phyloP scores from a whole-genome alignment of 352 stramenopile genomes.

The Phytophthora capsici region DNA sequence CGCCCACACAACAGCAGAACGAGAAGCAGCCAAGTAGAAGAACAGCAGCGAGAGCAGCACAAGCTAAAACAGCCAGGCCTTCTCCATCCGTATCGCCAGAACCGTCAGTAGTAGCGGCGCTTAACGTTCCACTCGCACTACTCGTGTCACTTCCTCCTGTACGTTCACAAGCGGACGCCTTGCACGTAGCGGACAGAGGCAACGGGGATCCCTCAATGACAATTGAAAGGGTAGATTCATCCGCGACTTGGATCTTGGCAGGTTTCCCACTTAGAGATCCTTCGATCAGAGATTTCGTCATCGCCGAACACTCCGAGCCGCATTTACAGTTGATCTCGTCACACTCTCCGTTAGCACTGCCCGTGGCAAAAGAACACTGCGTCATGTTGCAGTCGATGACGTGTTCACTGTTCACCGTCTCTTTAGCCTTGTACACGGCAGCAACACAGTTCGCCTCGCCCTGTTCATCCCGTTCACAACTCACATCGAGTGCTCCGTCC shows the following conservation, averaged over 20 bases:
- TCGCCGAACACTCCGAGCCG: slow-evolving; percentile 46
- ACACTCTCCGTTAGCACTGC: slow-evolving; percentile 49
- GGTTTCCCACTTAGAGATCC: slow-evolving; percentile 65
- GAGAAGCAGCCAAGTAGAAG: slow-evolving; percentile 22
- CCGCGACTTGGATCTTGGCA: slow-evolving; percentile 49
- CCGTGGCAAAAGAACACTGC: slow-evolving; percentile 53
- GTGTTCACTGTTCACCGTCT: slow-evolving; percentile 54
- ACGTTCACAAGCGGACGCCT: slow-evolving; percentile 63
- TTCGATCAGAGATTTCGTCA: slow-evolving; percentile 75
- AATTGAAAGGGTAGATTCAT: slow-evolving; percentile 26
- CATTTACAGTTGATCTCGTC: slow-evolving; percentile 67
- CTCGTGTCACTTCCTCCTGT: slow-evolving; percentile 20
- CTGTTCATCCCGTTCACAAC: slow-evolving; percentile 50
- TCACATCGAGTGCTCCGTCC: slow-evolving; percentile 66
- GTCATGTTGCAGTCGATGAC: slow-evolving; percentile 71
- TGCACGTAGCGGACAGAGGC: slow-evolving; percentile 72
- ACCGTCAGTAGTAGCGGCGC: slow-evolving; percentile 16
- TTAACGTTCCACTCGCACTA: slow-evolving; percentile 5
- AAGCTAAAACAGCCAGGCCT: slow-evolving; percentile 21
- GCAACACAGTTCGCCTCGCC: slow-evolving; percentile 53
- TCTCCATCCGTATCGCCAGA: slow-evolving; percentile 5
- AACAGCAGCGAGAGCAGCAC: slow-evolving; percentile 10
- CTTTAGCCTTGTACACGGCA: slow-evolving; percentile 65
- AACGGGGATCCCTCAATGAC: slow-evolving; percentile 43
- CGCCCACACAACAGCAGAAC: slow-evolving; percentile 24